A percentile compares a stretch with the other conserved stretches of the same genome.
Conservation (phyloP, 1,139 yeast genomes). For the Kodamaea fungicola region DNA sequence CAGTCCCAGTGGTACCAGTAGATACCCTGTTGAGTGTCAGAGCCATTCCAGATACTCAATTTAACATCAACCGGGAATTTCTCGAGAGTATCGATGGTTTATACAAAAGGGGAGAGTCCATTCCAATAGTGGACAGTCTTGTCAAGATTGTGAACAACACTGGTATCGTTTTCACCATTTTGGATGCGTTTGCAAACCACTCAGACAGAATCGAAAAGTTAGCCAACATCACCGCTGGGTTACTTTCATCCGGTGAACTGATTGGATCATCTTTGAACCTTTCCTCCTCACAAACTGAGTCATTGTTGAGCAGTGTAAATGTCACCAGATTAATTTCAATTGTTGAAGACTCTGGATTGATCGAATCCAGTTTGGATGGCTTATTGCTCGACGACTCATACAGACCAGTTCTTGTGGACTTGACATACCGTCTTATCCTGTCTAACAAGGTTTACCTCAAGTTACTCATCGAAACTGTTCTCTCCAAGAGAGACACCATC, state of each 20-base stretch:
- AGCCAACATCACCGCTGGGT: slow-evolving; percentile 28
- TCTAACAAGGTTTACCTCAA: slow-evolving; percentile 28
- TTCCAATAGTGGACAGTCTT: slow-evolving; percentile 17
- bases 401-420: slow-evolving; percentile 36
- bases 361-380: slow-evolving; percentile 33
- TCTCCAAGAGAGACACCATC: slow-evolving; percentile 22
- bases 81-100: slow-evolving; percentile 1
- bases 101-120: slow-evolving; percentile 16
- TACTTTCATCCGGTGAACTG: slow-evolving; percentile 9
- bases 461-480: slow-evolving; percentile 22
- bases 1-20: slow-evolving; percentile 8
- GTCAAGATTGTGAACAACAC: slow-evolving; percentile 31
- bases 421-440: slow-evolving; percentile 30
- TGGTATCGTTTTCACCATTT: slow-evolving; percentile 33
- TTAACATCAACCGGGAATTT: slow-evolving; percentile 9
- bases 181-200: slow-evolving; percentile 35
- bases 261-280: slow-evolving; percentile 3
- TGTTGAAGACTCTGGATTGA: slow-evolving; percentile 33
- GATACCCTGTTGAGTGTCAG: slow-evolving; percentile 11
- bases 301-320: slow-evolving; percentile 13
- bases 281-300: neutral
- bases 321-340: slow-evolving; percentile 20
- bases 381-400: slow-evolving; percentile 33
- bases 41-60: slow-evolving; percentile 15
- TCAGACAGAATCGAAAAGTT: slow-evolving; percentile 26